Evolutionary conservation across 2,329 filamentous ascomycete species (phyloP).

Genomic region (Cercospora sojina): DNA sequence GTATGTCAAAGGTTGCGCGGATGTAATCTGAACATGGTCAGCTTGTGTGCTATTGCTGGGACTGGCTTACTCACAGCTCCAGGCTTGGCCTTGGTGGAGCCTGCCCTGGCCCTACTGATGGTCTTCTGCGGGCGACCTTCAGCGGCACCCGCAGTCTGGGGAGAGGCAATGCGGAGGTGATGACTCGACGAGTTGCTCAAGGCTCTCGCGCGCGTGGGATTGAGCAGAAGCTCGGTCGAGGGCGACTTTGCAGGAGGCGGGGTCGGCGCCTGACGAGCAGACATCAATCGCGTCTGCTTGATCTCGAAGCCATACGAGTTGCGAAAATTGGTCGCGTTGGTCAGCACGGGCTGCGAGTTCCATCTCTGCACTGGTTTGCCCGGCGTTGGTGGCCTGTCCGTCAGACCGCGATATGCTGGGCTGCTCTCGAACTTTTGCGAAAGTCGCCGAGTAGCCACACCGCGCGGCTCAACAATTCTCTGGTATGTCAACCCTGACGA

Average conservation of each 20-base stretch:
- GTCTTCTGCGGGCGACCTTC: background rate
- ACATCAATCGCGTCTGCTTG: conserved; percentile 35
- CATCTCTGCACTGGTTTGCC: conserved; percentile 32
- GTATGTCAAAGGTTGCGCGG: conserved; percentile 49
- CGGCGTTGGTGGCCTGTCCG: conserved; percentile 26
- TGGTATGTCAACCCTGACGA: conserved; percentile 4
- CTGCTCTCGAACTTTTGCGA: conserved; percentile 31
- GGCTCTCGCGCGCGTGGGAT: conserved; percentile 1
- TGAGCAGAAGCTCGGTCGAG: conserved; percentile 20
- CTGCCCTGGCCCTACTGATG: conserved; percentile 7
- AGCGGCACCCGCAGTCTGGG: conserved; percentile 4
- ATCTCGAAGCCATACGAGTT: conserved; percentile 32
- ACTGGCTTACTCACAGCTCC: conserved; percentile 10
- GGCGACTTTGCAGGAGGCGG: conserved; percentile 30
- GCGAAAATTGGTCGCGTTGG: conserved; percentile 28
- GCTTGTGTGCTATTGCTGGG: background rate
- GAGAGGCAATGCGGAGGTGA: conserved; percentile 10
- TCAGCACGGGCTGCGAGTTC: conserved; percentile 37
- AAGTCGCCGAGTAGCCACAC: conserved; percentile 12
- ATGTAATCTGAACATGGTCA: conserved; percentile 19
- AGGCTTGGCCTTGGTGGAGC: conserved; percentile 10
- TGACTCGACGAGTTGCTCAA: conserved; percentile 13
- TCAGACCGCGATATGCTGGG: conserved; percentile 28
- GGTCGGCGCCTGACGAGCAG: conserved; percentile 33
- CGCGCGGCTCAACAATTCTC: background rate